A percentile compares a stretch with the other conserved stretches of the same genome.
Evolutionary conservation across 768 basidiomycete species (phyloP).

Genomic region (Lactarius psammicola): DNA sequence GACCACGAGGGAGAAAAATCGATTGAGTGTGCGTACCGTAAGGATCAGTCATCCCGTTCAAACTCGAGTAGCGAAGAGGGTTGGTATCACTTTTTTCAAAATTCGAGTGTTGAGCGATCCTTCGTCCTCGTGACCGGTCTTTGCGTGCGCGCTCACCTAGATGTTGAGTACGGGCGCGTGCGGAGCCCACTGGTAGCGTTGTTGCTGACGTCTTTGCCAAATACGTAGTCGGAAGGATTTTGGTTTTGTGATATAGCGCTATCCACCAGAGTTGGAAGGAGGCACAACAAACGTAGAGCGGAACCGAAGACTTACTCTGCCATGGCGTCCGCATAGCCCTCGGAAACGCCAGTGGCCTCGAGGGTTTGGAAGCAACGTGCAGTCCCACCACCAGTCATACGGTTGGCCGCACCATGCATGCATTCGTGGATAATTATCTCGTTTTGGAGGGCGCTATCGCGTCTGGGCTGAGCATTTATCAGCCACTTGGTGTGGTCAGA

Average conservation of each 20-base stretch:
- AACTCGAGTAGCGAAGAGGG: conserved; percentile 44
- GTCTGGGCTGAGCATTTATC: conserved; percentile 43
- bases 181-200: conserved; percentile 53
- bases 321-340: conserved; percentile 35
- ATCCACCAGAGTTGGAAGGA: conserved; percentile 4
- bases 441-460: conserved; percentile 65
- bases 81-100: conserved; percentile 38
- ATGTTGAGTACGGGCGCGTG: conserved; percentile 57
- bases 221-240: conserved; percentile 37
- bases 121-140: conserved; percentile 32
- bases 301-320: conserved; percentile 28
- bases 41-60: conserved; percentile 43
- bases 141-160: conserved; percentile 38
- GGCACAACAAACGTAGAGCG: too few relatives aligned
- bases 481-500: conserved; percentile 21
- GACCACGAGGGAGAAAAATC: background rate
- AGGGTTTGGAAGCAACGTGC: conserved; percentile 65
- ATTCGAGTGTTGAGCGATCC: conserved; percentile 3
- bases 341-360: conserved; percentile 55
- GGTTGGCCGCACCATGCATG: conserved; percentile 34
- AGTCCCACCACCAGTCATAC: conserved; percentile 41
- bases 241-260: conserved; percentile 42
- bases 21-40: conserved; percentile 40
- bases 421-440: conserved; percentile 54
- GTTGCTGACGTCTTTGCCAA: conserved; percentile 57